phyloP scores from a whole-genome alignment of 805 yeast genomes.

The Kockiozyma suomiensis region DNA sequence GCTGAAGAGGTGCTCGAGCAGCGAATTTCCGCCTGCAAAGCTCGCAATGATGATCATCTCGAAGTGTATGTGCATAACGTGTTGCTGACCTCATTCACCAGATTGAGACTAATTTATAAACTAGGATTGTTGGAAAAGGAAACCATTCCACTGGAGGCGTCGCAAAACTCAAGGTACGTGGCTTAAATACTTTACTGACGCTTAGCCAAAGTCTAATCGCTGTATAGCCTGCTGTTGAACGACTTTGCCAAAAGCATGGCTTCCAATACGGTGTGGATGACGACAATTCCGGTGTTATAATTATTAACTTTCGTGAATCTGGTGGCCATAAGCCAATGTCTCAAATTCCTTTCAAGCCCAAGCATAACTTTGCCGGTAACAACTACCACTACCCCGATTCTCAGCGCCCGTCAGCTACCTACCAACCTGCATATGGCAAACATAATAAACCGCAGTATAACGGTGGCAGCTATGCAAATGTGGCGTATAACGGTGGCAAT shows the following conservation, averaged over 20 bases:
- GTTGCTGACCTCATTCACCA: background rate
- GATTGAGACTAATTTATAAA: background rate
- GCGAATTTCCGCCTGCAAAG: conserved; percentile 67
- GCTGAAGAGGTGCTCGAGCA: conserved; percentile 76
- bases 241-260: conserved; percentile 66
- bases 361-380: conserved; percentile 44
- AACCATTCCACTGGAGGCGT: conserved; percentile 77
- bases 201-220: background rate
- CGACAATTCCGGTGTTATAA: conserved; percentile 78
- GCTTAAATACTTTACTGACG: background rate
- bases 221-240: conserved; percentile 73
- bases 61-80: conserved; percentile 50
- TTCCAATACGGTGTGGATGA: conserved; percentile 64
- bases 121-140: conserved; percentile 85
- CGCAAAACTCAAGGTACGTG: conserved; percentile 66
- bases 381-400: conserved; percentile 39
- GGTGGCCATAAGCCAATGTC: conserved; percentile 38
- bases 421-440: conserved; percentile 12
- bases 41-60: conserved; percentile 60
- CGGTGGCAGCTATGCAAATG: background rate
- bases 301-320: conserved; percentile 62
- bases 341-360: conserved; percentile 26
- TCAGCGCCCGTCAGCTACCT: conserved; percentile 34
- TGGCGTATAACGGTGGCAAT: conserved; percentile 29
- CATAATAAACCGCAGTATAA: conserved; percentile 16